These are phyloP conservation scores for Boletus speciosus DNA, from an alignment of 768 basidiomycete species.

Conservation along the genomic window DNA sequence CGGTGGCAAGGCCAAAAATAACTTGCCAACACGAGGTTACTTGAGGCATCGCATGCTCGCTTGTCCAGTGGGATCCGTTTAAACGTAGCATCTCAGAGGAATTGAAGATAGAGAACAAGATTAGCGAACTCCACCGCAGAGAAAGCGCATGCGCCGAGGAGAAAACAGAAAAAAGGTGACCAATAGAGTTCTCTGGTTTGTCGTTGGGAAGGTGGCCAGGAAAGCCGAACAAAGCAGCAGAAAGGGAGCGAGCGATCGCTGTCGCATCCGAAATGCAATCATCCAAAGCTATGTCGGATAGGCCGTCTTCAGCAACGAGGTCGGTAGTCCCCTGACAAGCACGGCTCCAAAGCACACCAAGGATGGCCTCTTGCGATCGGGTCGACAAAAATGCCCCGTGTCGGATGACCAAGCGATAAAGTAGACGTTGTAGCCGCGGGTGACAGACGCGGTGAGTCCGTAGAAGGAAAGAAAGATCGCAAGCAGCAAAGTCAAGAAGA, in stretches of 20 bases:
- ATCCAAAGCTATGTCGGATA: not conserved
- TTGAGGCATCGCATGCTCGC: constrained; percentile 3
- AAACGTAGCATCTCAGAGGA: not conserved
- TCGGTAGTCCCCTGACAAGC: constrained; percentile 6
- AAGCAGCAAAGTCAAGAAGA: constrained; percentile 32
- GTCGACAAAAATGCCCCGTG: constrained; percentile 24
- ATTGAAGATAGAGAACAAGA: constrained; percentile 36
- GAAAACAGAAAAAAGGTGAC: constrained; percentile 23
- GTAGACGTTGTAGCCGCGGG: constrained; percentile 35
- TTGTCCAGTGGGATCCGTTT: not conserved
- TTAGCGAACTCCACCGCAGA: constrained; percentile 43
- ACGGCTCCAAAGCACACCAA: constrained; percentile 37
- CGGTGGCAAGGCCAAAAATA: constrained; percentile 38
- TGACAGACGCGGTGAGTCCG: constrained; percentile 32
- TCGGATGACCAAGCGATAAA: constrained; percentile 39
- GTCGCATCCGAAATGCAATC: constrained; percentile 5
- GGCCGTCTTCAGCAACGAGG: not conserved
- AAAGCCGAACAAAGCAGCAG: constrained; percentile 8
- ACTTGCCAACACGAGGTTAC: constrained; percentile 36
- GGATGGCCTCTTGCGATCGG: constrained; percentile 31
- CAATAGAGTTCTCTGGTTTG: not conserved
- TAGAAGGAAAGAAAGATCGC: constrained; percentile 35
- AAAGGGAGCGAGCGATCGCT: constrained; percentile 13
- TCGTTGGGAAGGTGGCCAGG: not conserved
- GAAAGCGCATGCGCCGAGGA: constrained; percentile 28